phyloP scores from a whole-genome alignment of 2,329 filamentous ascomycete genomes.

The Aureobasidium subglaciale region DNA sequence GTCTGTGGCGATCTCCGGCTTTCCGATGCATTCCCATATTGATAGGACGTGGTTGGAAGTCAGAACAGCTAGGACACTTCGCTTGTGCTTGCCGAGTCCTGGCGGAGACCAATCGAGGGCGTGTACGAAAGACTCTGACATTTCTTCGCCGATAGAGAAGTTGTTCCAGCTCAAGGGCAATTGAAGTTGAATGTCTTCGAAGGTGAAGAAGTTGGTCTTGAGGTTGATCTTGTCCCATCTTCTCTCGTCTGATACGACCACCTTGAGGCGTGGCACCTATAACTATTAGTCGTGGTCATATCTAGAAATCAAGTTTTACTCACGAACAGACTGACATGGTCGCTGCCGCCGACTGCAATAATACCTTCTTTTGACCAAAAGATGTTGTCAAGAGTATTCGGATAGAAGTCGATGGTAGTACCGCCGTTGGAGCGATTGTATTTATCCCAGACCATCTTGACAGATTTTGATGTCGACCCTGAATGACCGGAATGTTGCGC shows the following conservation, averaged over 20 bases:
- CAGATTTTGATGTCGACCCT: background rate
- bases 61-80: conserved; percentile 48
- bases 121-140: conserved; percentile 46
- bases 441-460: conserved; percentile 11
- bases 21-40: conserved; percentile 47
- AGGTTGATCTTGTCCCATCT: conserved; percentile 34
- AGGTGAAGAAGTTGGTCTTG: conserved; percentile 46
- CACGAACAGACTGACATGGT: conserved; percentile 48
- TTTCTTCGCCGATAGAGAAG: conserved; percentile 53
- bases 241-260: conserved; percentile 24
- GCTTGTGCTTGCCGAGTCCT: conserved; percentile 47
- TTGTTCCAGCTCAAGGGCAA: conserved; percentile 39
- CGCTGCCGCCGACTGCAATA: conserved; percentile 50
- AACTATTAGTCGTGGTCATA: background rate
- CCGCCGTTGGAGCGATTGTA: conserved; percentile 6
- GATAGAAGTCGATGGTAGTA: conserved; percentile 33
- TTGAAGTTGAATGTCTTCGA: conserved; percentile 40
- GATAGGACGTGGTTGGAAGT: conserved; percentile 51
- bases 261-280: conserved; percentile 22
- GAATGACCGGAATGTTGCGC: background rate
- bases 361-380: conserved; percentile 54
- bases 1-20: conserved; percentile 32
- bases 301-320: conserved; percentile 22
- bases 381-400: conserved; percentile 46
- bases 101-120: conserved; percentile 50